Conservation (phyloP, 2,329 filamentous ascomycete genomes). For the Monilinia fructigena region DNA sequence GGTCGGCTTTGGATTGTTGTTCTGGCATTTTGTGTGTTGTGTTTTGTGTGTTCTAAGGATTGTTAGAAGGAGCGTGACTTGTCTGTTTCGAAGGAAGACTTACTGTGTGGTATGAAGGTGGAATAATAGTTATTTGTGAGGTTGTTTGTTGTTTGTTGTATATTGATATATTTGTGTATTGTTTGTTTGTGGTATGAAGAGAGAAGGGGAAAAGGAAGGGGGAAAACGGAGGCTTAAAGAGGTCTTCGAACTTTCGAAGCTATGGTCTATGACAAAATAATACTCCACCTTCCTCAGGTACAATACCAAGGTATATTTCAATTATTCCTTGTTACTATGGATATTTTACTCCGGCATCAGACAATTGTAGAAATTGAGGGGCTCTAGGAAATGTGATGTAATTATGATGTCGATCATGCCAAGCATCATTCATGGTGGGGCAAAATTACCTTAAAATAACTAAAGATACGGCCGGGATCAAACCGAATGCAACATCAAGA, state of each 20-base stretch:
- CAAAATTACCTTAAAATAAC: neutral
- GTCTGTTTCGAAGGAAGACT: neutral
- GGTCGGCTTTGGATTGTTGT: conserved; percentile 53
- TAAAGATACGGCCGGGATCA: conserved; percentile 6
- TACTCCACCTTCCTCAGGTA: conserved; percentile 12
- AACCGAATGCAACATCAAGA: conserved; percentile 7
- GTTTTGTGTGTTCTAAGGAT: neutral
- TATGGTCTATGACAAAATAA: conserved; percentile 20
- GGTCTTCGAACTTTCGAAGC: neutral
- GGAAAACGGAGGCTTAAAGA: conserved; percentile 8
- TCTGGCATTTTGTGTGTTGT: conserved; percentile 37
- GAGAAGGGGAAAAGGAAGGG: neutral
- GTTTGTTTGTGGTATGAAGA: conserved; percentile 16
- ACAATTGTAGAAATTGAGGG: conserved; percentile 10
- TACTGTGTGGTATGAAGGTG: neutral
- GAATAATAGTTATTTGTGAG: neutral
- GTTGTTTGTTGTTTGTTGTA: neutral
- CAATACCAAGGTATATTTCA: conserved; percentile 4
- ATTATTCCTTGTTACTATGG: conserved; percentile 5
- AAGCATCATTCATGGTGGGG: conserved; percentile 11
- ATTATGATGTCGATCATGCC: conserved; percentile 13
- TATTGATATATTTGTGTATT: neutral
- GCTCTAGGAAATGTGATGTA: conserved; percentile 12
- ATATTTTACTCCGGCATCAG: conserved; percentile 17
- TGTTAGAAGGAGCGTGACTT: neutral